phyloP scores from a whole-genome alignment of 371 early-diverging fungal genomes.

The Mortierella sp. region DNA sequence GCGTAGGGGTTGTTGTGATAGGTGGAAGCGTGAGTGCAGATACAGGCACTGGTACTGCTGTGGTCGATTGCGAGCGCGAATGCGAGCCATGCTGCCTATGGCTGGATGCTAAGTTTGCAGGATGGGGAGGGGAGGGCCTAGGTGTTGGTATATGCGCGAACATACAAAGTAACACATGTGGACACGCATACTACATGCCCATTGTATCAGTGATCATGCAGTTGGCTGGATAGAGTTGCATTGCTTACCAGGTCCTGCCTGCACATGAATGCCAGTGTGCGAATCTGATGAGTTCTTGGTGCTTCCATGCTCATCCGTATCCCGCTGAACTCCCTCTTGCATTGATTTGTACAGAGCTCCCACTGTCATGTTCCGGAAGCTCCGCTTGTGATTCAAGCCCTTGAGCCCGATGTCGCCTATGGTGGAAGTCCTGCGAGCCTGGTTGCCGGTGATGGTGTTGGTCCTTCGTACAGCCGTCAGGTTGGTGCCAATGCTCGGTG shows the following conservation, averaged over 20 bases:
- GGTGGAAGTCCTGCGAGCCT: conserved; percentile 26
- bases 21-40: too few relatives aligned
- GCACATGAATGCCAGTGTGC: background rate
- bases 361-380: conserved; percentile 34
- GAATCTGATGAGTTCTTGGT: conserved; percentile 1
- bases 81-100: conserved; percentile 2
- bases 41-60: background rate
- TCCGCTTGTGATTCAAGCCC: conserved; percentile 32
- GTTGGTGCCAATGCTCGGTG: too few relatives aligned
- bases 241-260: conserved; percentile 27
- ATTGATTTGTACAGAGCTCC: conserved; percentile 35
- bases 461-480: background rate
- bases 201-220: too few relatives aligned
- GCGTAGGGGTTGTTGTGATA: background rate
- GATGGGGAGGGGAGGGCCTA: background rate
- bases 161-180: background rate
- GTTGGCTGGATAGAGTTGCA: background rate
- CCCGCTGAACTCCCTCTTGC: conserved; percentile 32
- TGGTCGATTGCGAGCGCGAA: background rate
- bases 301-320: conserved; percentile 8
- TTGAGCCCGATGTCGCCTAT: conserved; percentile 28
- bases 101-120: background rate
- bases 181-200: too few relatives aligned
- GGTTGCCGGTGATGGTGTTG: background rate
- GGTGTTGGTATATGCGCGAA: background rate